phyloP scores from a whole-genome alignment of 306 rosid species.

The Fragaria iinumae region DNA sequence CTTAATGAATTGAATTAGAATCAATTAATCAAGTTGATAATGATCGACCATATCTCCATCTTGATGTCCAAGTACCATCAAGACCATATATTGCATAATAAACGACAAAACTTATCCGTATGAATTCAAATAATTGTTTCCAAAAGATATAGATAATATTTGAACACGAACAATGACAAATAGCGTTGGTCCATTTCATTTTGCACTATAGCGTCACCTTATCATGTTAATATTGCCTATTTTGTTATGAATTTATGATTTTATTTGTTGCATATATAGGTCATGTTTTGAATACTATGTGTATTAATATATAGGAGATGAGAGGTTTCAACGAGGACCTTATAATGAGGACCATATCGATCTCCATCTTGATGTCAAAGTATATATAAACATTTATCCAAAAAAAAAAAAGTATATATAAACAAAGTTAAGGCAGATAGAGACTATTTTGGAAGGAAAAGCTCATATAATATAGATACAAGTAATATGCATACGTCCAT shows the following conservation, averaged over 20 bases:
- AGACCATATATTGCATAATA: background rate
- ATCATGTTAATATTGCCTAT: no score
- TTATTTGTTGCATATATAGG: no score
- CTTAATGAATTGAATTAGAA: background rate
- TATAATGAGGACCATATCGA: no score
- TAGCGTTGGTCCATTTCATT: background rate
- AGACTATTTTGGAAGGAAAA: background rate
- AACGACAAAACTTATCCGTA: background rate
- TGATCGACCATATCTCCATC: background rate
- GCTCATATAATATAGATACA: background rate
- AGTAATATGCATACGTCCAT: background rate
- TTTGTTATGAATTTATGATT: no score
- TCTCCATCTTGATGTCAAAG: no score
- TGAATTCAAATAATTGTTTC: background rate
- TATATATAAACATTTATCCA: no score
- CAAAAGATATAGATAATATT: no score
- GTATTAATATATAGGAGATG: no score
- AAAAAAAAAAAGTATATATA: no score
- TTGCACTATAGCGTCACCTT: no score
- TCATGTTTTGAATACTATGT: no score
- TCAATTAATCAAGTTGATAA: background rate
- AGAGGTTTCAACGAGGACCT: no score
- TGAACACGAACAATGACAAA: constrained; percentile 3
- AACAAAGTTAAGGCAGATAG: background rate
- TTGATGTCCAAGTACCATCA: background rate